These are phyloP conservation scores for Nicotiana sylvestris DNA, from an alignment of 257 asterid genomes.

Conservation along the genomic window DNA sequence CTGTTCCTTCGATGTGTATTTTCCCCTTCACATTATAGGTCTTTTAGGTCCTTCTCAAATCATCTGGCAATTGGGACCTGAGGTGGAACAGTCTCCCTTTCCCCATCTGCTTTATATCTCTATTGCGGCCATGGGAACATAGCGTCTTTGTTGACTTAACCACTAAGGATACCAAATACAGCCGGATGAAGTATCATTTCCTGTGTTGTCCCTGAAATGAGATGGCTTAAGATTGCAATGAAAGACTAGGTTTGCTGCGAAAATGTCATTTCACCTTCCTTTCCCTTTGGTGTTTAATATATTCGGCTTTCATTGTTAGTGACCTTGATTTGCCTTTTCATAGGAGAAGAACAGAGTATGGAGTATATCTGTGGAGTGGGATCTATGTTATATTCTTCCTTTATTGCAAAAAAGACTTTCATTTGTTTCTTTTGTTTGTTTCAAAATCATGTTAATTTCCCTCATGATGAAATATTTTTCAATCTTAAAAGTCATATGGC, in stretches of 20 bases:
- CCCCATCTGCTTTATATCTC: no score
- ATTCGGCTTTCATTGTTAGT: background rate
- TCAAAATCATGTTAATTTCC: background rate
- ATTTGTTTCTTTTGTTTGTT: background rate
- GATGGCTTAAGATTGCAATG: background rate
- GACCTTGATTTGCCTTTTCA: background rate
- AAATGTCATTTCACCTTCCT: background rate
- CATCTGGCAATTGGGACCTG: no score
- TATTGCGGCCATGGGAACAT: no score
- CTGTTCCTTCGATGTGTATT: no score
- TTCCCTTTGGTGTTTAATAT: background rate
- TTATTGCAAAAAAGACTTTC: background rate
- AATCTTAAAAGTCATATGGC: background rate
- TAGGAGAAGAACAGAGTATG: background rate
- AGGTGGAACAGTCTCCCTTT: no score
- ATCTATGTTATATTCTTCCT: background rate
- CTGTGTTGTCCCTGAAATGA: background rate
- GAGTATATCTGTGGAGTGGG: background rate
- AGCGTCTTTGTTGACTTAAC: background rate
- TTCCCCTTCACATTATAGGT: no score
- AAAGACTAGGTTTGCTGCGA: background rate
- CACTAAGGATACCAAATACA: background rate
- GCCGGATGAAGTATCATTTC: background rate
- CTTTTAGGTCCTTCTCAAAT: no score
- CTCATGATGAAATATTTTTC: background rate